Conservation (phyloP, 495 filamentous ascomycete species). For the Xylaria bambusicola region DNA sequence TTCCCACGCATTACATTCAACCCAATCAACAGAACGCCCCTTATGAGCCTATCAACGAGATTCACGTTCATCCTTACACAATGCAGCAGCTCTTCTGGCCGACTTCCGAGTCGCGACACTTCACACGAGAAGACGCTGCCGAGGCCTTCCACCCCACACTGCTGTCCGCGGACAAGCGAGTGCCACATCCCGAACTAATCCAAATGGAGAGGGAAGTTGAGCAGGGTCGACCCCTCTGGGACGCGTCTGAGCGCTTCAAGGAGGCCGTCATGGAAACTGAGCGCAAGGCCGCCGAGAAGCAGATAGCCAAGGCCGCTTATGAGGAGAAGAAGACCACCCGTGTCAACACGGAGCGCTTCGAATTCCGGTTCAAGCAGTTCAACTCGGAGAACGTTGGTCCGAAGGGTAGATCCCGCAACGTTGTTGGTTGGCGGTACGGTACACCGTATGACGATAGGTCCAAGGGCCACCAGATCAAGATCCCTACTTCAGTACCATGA, state of each 20-base stretch:
- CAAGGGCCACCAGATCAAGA: slow-evolving; percentile 45
- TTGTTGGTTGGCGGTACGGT: slow-evolving; percentile 63
- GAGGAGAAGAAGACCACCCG: slow-evolving; percentile 50
- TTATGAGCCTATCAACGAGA: slow-evolving; percentile 90
- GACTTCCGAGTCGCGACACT: slow-evolving; percentile 82
- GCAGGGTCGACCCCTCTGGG: slow-evolving; percentile 34
- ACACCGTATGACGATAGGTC: slow-evolving; percentile 50
- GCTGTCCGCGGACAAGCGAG: slow-evolving; percentile 79
- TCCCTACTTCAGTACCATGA: slow-evolving; percentile 47
- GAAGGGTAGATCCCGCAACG: slow-evolving; percentile 52
- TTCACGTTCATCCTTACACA: slow-evolving; percentile 78
- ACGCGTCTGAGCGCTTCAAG: slow-evolving; percentile 42
- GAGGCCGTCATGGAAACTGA: slow-evolving; percentile 37
- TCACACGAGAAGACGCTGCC: slow-evolving; percentile 87
- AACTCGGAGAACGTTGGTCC: slow-evolving; percentile 49
- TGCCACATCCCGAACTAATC: slow-evolving; percentile 86
- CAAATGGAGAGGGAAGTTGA: slow-evolving; percentile 55
- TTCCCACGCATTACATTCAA: slow-evolving; percentile 55
- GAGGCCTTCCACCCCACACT: slow-evolving; percentile 73
- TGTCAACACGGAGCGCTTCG: slow-evolving; percentile 58
- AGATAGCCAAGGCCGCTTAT: slow-evolving; percentile 42
- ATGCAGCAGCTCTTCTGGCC: slow-evolving; percentile 86
- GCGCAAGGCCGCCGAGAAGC: slow-evolving; percentile 34
- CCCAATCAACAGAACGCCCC: slow-evolving; percentile 25
- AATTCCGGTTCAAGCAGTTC: slow-evolving; percentile 76